Base-by-base conservation (phyloP, 2,329 filamentous ascomycete species). In the Phialocephala subalpina region DNA sequence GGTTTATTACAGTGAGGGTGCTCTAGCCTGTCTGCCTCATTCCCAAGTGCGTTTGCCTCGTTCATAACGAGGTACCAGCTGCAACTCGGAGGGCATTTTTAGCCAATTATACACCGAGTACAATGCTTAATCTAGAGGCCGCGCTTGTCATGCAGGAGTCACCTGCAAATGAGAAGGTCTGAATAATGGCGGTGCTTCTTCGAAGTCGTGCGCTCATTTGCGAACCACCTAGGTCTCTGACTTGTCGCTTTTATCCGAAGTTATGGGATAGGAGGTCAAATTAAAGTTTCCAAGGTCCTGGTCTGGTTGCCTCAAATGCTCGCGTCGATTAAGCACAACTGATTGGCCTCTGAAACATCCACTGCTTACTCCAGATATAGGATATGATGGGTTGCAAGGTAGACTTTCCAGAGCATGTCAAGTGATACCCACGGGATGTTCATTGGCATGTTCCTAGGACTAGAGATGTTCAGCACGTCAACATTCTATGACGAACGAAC, bases 1-100 rank as follows among this genome's bases (percentile, higher is more conserved):
- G 49, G 12, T 8, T 55, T 11, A n/a, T 25, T 36, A 57, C 9
- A 38, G 55, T 25, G 55, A 57, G 11, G 29, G 35, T 57, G 16
- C 27, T 27, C 55, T 57, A 57, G 55, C 55, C 33, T 25, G 55
- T 9, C 35, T 57, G 55, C 55, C 55, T 57, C 55, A 40, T 22
- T 27, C 47, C 22, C 47, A 53, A 53, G 22, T 53, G 22, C 16
- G 4, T 57, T 56, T 57, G 55, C 55, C 55, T 57, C 29, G 35
- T 40, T 38, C n/a, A n/a, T n/a, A 20, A 16, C 33, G 35, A 57
- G 14, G 29, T 57, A 57, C 35, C 20, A 57, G 18, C 33, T 22
- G 33, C 55, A 57, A 36, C 9, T 53, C 49, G 49, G 25, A 53
- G 11, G 49, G 49, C 22, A 9, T 27, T 2, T 55, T 35, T 18